These are phyloP conservation scores for Salix suchowensis DNA, from an alignment of 345 rosid genomes.

Conservation along the genomic window DNA sequence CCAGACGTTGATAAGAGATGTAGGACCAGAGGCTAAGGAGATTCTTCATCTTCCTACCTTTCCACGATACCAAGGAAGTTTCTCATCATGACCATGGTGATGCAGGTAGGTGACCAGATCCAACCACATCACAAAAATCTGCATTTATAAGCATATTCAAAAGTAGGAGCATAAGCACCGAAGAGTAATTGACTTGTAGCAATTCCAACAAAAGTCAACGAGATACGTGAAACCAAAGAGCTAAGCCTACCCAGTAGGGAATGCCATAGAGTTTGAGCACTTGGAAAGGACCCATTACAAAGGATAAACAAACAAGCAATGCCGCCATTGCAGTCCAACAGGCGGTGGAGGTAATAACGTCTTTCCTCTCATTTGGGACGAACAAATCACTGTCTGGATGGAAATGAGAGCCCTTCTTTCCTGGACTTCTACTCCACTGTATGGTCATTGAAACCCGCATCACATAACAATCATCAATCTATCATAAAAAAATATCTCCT, in stretches of 20 bases:
- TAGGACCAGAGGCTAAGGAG: background rate
- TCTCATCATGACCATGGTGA: slow-evolving; percentile 81
- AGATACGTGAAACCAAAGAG: background rate
- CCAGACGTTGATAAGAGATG: background rate
- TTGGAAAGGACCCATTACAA: slow-evolving; percentile 21
- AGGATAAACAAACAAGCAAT: slow-evolving; percentile 18
- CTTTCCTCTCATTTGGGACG: slow-evolving; percentile 58
- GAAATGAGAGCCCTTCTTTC: slow-evolving; percentile 85
- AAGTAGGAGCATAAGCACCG: background rate
- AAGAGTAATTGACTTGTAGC: background rate
- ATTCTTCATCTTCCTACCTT: slow-evolving; percentile 42
- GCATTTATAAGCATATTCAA: background rate
- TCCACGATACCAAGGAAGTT: slow-evolving; percentile 95
- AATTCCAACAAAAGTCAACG: background rate
- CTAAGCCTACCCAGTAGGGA: slow-evolving; percentile 22
- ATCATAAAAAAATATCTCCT: background rate
- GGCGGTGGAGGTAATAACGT: slow-evolving; percentile 54
- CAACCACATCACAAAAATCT: slow-evolving; percentile 84
- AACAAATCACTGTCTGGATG: slow-evolving; percentile 75
- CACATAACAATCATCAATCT: background rate
- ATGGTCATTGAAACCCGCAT: background rate
- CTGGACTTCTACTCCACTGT: slow-evolving; percentile 85
- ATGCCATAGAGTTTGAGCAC: slow-evolving; percentile 28
- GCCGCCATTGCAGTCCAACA: slow-evolving; percentile 40
- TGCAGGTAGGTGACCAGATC: slow-evolving; percentile 89